These are phyloP conservation scores for Ganoderma multipileum DNA, from an alignment of 1,284 basidiomycete genomes.

Conservation along the genomic window DNA sequence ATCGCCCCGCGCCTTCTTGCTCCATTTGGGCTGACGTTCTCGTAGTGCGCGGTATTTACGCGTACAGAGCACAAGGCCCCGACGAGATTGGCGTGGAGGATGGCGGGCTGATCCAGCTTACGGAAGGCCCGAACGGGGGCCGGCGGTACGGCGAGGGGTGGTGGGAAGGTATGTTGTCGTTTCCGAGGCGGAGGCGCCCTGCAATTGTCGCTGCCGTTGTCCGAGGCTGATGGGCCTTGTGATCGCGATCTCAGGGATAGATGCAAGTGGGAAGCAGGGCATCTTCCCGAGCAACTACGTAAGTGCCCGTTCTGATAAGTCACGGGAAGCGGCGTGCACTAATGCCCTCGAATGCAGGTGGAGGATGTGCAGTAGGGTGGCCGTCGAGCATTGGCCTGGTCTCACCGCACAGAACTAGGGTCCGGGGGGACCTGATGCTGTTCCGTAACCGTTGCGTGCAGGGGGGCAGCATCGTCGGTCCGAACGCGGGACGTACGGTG, in stretches of 20 bases:
- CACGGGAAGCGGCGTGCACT: conserved; percentile 8
- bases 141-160: conserved; percentile 76
- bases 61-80: conserved; percentile 67
- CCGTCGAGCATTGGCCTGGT: not conserved
- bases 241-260: conserved; percentile 55
- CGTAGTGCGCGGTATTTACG: conserved; percentile 74
- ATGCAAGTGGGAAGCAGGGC: conserved; percentile 66
- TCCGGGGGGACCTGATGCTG: not conserved
- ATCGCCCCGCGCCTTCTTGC: conserved; percentile 3
- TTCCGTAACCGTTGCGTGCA: conserved; percentile 1
- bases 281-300: conserved; percentile 89
- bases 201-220: not conserved
- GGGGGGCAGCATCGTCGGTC: conserved; percentile 16
- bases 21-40: conserved; percentile 8
- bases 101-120: conserved; percentile 68
- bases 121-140: conserved; percentile 64
- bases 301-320: conserved; percentile 41
- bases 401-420: not conserved
- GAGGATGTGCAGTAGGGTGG: conserved; percentile 17
- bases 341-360: conserved; percentile 19
- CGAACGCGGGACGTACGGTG: conserved; percentile 3
- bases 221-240: conserved; percentile 19
- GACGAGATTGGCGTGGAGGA: conserved; percentile 75
- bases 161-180: conserved; percentile 73
- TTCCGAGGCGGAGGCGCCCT: not conserved